These are phyloP conservation scores for Eucalyptus curtisii DNA, from an alignment of 345 rosid genomes.

Conservation along the genomic window DNA sequence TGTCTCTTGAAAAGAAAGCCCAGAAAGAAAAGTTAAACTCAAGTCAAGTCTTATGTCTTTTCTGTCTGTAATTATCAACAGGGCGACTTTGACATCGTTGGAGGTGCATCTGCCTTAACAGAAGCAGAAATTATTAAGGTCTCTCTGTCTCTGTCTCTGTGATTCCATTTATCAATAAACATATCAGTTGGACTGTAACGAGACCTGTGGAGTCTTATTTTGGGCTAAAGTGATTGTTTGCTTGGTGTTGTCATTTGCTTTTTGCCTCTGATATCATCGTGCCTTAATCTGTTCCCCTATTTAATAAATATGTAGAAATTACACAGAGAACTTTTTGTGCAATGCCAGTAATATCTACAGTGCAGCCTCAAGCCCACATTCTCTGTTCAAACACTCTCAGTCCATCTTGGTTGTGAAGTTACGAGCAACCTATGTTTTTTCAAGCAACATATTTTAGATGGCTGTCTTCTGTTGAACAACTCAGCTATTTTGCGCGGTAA, in stretches of 20 bases:
- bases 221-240: background rate
- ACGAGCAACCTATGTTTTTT: background rate
- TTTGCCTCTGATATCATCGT: background rate
- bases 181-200: background rate
- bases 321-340: background rate
- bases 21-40: background rate
- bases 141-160: background rate
- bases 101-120: constrained; percentile 80
- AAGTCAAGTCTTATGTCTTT: background rate
- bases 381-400: background rate
- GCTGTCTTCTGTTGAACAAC: background rate
- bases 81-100: constrained; percentile 95
- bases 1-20: background rate
- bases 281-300: background rate
- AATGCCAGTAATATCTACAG: background rate
- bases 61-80: constrained; percentile 6
- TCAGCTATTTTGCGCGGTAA: background rate
- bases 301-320: background rate
- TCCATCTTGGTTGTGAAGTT: background rate
- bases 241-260: background rate
- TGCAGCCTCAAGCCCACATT: background rate
- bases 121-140: constrained; percentile 92
- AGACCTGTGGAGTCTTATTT: background rate
- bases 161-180: background rate
- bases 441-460: background rate